Conservation (phyloP, 495 filamentous ascomycete species). For the Tetracladium marchalianum region DNA sequence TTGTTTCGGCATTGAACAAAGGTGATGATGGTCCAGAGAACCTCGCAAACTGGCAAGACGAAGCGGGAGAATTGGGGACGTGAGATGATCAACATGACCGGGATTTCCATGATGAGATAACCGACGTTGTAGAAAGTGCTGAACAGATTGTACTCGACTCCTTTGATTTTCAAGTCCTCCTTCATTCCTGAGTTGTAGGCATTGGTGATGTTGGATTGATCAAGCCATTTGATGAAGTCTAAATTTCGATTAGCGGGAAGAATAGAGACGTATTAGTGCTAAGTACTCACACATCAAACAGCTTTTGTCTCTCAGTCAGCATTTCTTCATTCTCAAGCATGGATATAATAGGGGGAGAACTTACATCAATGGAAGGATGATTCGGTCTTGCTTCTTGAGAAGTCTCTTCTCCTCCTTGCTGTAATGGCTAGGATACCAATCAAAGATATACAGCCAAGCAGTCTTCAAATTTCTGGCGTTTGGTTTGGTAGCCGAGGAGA, state of each 20-base stretch:
- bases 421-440: constrained; percentile 19
- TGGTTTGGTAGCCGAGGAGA: too few relatives aligned
- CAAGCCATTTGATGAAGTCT: constrained; percentile 51
- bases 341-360: too few relatives aligned
- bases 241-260: too few relatives aligned
- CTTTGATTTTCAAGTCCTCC: constrained; percentile 45
- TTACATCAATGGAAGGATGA: constrained; percentile 44
- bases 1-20: constrained; percentile 37
- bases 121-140: constrained; percentile 35
- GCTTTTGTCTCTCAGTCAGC: too few relatives aligned
- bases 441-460: constrained; percentile 16
- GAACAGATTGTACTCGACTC: constrained; percentile 45
- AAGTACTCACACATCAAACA: too few relatives aligned
- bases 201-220: constrained; percentile 48
- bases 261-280: too few relatives aligned
- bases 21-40: constrained; percentile 44
- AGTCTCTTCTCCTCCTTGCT: constrained; percentile 11
- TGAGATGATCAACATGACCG: constrained; percentile 50
- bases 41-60: constrained; percentile 43
- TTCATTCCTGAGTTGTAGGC: constrained; percentile 58
- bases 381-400: constrained; percentile 38
- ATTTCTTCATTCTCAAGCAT: too few relatives aligned
- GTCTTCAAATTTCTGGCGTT: constrained; percentile 1
- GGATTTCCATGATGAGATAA: constrained; percentile 46
- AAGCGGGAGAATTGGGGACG: constrained; percentile 41